Evolutionary conservation across 768 basidiomycete genomes (phyloP), one percentile per base, ranked within the genome.

Genomic region (Leccinum ochraceum): DNA sequence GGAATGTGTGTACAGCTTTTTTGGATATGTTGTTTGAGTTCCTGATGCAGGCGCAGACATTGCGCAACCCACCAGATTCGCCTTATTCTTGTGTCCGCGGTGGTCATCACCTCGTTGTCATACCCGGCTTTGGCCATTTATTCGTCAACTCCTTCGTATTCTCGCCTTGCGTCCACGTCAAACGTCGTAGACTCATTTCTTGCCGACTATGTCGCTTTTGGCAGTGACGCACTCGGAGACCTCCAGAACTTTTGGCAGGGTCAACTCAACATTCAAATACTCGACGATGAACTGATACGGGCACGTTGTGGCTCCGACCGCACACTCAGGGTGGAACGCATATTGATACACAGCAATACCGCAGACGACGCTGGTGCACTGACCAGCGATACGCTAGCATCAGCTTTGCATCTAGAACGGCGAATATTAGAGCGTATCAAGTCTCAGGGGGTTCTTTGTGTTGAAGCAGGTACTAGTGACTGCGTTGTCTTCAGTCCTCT

Each of bases 41-140:
- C 46, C 61, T 56, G 39, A 62, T 60, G 53, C 60, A 62, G 60
- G 58, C 37, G 51, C 67, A 94, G 92, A 60, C 92, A 94, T 71
- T 94, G 92, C 68, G 91, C 93, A 63, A 92, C 89, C 2, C 92
- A 94, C 74, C 94, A 94, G 75, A 92, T 92, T 58, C 86, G 92
- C 56, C 86, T 95, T 53, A 92, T 95, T 71, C 83, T 95, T 65
- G 87, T 94, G 62, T 94, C 90, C 22, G 85, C 89, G 54, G 83
- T 94, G 60, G 92, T 95, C 63, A 94, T 95, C 70, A 90, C 92
- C 58, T 89, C 89, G 17, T 84, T 95, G 58, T 90, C 94, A 69
- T 94, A 93, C 66, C 94, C 94, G n/a, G 94, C 94, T 20, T 83
- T 95, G 54, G 86, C 90, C 54, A 82, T 91, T 59, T 94, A 94